Evolutionary conservation across 345 rosid genomes (phyloP).

Genomic region (Lumnitzera racemosa): DNA sequence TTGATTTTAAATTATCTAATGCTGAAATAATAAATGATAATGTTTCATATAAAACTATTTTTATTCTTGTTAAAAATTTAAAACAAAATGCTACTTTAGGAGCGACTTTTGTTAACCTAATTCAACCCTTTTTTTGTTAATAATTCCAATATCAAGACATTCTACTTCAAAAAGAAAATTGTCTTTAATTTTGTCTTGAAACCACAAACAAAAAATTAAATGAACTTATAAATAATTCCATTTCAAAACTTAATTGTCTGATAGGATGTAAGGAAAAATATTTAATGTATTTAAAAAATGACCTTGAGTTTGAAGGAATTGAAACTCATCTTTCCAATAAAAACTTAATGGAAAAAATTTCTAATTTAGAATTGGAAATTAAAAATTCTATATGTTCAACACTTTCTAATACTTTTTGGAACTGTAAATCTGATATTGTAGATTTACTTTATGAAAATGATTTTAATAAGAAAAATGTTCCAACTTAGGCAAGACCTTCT

Average conservation of each 20-base stretch:
- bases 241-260: not conserved
- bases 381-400: not conserved
- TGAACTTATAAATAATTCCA: not conserved
- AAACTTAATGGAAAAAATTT: not conserved
- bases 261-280: not conserved
- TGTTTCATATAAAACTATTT: not conserved
- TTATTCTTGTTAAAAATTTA: conserved; percentile 4
- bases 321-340: not conserved
- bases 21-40: not conserved
- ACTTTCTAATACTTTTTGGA: not conserved
- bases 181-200: not conserved
- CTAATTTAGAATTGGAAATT: too few relatives aligned
- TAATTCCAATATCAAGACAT: too few relatives aligned
- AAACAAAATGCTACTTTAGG: not conserved
- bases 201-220: not conserved
- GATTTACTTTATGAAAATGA: not conserved
- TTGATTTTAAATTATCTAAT: not conserved
- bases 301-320: not conserved
- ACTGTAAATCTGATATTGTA: not conserved
- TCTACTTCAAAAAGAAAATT: not conserved
- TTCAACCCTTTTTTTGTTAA: not conserved
- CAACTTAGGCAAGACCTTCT: not conserved
- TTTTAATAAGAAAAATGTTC: not conserved
- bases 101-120: not conserved
- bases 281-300: not conserved